These are phyloP conservation scores for Fermentozyma sake DNA, from an alignment of 1,139 yeast species.

Conservation along the genomic window DNA sequence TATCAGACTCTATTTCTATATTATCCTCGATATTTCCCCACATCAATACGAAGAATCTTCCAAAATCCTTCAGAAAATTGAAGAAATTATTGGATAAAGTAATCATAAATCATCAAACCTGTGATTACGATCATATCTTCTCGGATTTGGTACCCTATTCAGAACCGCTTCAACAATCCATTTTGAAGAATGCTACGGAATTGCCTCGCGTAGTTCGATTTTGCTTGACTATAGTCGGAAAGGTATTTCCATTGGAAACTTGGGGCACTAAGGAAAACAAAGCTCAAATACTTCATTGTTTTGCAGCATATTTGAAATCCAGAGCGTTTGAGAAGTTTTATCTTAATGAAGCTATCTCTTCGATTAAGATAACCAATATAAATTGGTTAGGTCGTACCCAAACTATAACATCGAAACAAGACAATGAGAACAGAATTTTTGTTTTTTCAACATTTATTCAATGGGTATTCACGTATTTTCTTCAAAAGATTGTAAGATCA, in stretches of 20 bases:
- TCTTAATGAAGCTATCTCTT: slow-evolving; percentile 19
- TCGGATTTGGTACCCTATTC: slow-evolving; percentile 16
- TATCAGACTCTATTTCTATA: background rate
- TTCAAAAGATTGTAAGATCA: slow-evolving; percentile 45
- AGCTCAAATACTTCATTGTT: slow-evolving; percentile 27
- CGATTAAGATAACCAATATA: slow-evolving; percentile 36
- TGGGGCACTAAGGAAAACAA: slow-evolving; percentile 58
- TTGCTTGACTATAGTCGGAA: slow-evolving; percentile 36
- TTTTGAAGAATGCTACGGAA: slow-evolving; percentile 20
- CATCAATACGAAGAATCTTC: slow-evolving; percentile 9
- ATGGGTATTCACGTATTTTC: slow-evolving; percentile 55
- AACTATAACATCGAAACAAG: slow-evolving; percentile 31
- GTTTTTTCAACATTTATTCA: slow-evolving; percentile 39
- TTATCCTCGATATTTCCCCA: slow-evolving; percentile 1
- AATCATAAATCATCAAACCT: slow-evolving; percentile 19
- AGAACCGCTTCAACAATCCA: slow-evolving; percentile 5
- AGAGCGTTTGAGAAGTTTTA: slow-evolving; percentile 27
- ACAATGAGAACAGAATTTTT: slow-evolving; percentile 23
- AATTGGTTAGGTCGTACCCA: slow-evolving; percentile 41
- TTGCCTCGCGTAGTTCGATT: slow-evolving; percentile 33
- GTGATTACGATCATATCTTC: slow-evolving; percentile 22
- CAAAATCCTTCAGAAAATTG: slow-evolving; percentile 19
- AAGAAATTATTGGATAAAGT: slow-evolving; percentile 12
- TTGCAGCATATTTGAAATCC: slow-evolving; percentile 37
- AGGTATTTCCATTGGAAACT: slow-evolving; percentile 46